A percentile compares a stretch with the other conserved stretches of the same genome.
Evolutionary conservation across 139 green algal genomes (phyloP).

Genomic region (Chlamydomonas eustigma): DNA sequence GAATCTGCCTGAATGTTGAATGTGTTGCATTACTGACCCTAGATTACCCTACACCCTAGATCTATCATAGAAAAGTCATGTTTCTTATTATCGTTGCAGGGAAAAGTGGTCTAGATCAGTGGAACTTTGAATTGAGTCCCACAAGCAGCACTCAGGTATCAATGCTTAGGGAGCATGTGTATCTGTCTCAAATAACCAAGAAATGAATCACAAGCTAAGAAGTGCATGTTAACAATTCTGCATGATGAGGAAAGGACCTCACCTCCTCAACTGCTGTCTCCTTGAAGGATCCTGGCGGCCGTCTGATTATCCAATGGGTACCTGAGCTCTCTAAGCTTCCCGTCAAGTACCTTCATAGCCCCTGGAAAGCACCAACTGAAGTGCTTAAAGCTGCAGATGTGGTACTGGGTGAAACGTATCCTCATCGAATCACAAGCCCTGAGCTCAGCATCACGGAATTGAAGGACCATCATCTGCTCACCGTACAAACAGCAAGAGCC

Average conservation of each 20-base stretch:
- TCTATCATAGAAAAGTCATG: not conserved
- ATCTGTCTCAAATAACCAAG: no score
- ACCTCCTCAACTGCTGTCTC: no score
- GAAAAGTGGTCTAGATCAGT: conserved; percentile 56
- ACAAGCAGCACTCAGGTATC: conserved; percentile 38
- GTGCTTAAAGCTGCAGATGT: not conserved
- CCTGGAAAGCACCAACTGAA: conserved; percentile 45
- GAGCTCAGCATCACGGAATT: not conserved
- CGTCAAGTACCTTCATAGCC: conserved; percentile 39
- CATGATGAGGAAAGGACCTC: no score
- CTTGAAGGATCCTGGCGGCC: not conserved
- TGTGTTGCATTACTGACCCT: not conserved
- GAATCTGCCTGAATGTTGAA: not conserved
- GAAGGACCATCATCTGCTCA: not conserved
- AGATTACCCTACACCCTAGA: not conserved
- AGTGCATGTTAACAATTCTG: no score
- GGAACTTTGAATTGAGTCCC: conserved; percentile 57
- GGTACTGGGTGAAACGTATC: not conserved
- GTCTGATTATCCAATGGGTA: conserved; percentile 41
- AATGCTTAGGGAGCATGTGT: no score
- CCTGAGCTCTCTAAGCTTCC: conserved; percentile 52
- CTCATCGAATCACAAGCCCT: not conserved
- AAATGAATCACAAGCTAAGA: no score
- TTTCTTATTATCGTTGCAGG: conserved; percentile 15
- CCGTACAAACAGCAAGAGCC: not conserved